These are phyloP conservation scores for Blastobotrys muscicola DNA, from an alignment of 805 yeast genomes.

Conservation along the genomic window DNA sequence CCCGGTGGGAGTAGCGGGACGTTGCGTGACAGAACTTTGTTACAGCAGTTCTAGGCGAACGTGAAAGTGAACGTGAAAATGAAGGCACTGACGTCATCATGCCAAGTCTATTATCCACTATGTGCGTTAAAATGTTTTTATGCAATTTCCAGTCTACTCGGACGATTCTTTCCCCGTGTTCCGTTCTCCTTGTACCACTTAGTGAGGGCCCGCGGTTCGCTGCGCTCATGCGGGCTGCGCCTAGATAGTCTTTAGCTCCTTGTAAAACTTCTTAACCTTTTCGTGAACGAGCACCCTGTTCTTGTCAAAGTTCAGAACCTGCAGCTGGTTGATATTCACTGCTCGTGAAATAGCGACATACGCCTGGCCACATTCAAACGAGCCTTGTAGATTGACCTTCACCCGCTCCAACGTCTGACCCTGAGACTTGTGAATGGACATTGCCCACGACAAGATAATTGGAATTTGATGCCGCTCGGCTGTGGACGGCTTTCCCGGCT, in stretches of 20 bases:
- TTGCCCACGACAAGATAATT: conserved; percentile 83
- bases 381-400: conserved; percentile 61
- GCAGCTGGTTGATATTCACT: conserved; percentile 66
- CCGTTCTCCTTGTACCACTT: too few species aligned
- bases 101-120: too few species aligned
- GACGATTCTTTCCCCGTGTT: too few species aligned
- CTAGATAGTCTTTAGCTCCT: conserved; percentile 7
- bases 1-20: too few species aligned
- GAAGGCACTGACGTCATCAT: too few species aligned
- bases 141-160: too few species aligned
- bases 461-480: conserved; percentile 76
- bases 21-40: too few species aligned
- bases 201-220: too few species aligned
- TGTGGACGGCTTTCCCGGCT: neutral
- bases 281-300: conserved; percentile 59
- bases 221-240: too few species aligned
- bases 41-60: too few species aligned
- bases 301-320: conserved; percentile 64
- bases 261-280: conserved; percentile 62
- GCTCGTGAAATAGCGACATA: conserved; percentile 95
- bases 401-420: conserved; percentile 79
- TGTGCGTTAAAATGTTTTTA: too few species aligned
- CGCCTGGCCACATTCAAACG: conserved; percentile 90
- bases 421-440: conserved; percentile 92
- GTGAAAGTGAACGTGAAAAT: too few species aligned